Percentiles rank a stretch among this genome's conserved stretches.
Conservation (phyloP, 345 rosid genomes). For the Mercurialis annua region DNA sequence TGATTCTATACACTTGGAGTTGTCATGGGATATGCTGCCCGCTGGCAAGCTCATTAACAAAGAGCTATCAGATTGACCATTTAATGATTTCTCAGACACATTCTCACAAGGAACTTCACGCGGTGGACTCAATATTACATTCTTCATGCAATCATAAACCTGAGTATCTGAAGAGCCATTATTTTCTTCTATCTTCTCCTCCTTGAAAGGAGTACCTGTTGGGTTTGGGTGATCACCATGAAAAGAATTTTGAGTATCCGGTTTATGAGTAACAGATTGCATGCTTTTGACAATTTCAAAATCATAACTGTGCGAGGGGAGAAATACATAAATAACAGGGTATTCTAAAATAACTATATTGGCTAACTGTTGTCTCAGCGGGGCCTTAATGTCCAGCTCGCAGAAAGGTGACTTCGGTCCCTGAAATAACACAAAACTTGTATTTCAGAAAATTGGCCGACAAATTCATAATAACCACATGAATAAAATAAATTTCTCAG, state of each 20-base stretch:
- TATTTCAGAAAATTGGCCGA: neutral
- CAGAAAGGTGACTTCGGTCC: constrained; percentile 61
- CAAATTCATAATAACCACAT: neutral
- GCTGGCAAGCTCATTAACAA: constrained; percentile 13
- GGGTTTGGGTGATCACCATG: constrained; percentile 28
- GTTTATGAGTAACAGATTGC: constrained; percentile 12
- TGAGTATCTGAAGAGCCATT: constrained; percentile 36
- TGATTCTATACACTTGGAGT: constrained; percentile 10
- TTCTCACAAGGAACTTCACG: constrained; percentile 18
- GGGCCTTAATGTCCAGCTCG: constrained; percentile 55
- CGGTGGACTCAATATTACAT: constrained; percentile 22
- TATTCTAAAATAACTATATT: constrained; percentile 59
- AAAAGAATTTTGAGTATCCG: constrained; percentile 26
- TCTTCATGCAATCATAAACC: constrained; percentile 42
- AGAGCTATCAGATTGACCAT: constrained; percentile 16
- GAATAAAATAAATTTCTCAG: neutral
- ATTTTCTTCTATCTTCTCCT: constrained; percentile 67
- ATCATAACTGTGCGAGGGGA: constrained; percentile 55
- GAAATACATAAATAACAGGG: constrained; percentile 84
- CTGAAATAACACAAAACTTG: constrained; percentile 31
- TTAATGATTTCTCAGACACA: constrained; percentile 16
- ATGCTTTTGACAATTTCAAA: constrained; percentile 56
- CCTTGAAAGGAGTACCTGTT: constrained; percentile 51
- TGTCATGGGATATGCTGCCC: constrained; percentile 12
- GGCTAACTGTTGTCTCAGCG: constrained; percentile 62